Conservation (phyloP, 139 green algal genomes). For the Nannochloris sp. region DNA sequence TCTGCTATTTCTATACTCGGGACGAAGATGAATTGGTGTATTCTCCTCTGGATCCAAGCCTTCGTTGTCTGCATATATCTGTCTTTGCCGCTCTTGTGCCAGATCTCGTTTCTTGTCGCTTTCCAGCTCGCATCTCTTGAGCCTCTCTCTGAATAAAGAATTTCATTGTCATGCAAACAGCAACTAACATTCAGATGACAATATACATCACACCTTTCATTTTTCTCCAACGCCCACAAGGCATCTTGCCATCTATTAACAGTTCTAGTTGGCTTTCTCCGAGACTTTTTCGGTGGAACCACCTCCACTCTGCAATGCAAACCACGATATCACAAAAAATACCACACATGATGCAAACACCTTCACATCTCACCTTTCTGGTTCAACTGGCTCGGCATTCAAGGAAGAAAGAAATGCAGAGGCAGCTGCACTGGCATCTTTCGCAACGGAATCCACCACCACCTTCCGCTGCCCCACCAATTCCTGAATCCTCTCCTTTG, state of each 20-base stretch:
- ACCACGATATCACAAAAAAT: neutral
- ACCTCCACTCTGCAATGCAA: constrained; percentile 2
- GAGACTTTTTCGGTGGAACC: neutral
- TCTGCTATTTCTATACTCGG: neutral
- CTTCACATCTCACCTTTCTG: neutral
- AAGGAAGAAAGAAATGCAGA: constrained; percentile 30
- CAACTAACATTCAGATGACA: neutral
- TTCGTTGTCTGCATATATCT: constrained; percentile 7
- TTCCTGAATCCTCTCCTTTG: constrained; percentile 17
- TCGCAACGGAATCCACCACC: constrained; percentile 8
- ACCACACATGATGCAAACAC: neutral
- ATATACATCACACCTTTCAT: neutral
- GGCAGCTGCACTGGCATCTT: constrained; percentile 21
- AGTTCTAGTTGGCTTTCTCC: neutral
- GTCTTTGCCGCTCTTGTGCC: neutral
- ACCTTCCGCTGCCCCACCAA: constrained; percentile 4
- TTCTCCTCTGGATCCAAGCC: neutral
- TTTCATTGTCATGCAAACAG: neutral
- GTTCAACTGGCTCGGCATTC: neutral
- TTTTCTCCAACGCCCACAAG: neutral
- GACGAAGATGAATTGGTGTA: neutral
- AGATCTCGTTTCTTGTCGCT: neutral
- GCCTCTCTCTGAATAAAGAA: neutral
- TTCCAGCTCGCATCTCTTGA: neutral
- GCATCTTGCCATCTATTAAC: neutral